Base-by-base conservation (phyloP, 192 early-diverging fungal species). In the Thamnidium elegans region DNA sequence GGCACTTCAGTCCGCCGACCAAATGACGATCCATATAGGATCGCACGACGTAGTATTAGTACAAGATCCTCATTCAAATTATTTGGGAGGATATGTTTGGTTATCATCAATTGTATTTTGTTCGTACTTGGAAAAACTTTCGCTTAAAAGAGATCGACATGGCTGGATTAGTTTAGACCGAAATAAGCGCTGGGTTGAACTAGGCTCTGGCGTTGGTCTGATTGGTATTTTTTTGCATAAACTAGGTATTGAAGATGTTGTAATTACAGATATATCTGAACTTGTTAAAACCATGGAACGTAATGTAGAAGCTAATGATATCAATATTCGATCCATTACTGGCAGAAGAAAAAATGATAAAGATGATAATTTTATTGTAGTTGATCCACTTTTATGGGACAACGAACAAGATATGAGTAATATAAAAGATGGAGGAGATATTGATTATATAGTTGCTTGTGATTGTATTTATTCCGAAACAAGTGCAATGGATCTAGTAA, bases 381-480 rank as follows among this genome's bases (percentile, higher is more conserved):
- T 71, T 10, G 69, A 67, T n/a, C 65, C 69, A 9, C 62, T 76
- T 5, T 61, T 76, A 26, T 76, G 74, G 74, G 54, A 62, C 13
- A 58, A 76, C 42, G 61, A 53, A 7, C 36, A 59, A 3, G 59
- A 61, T 34, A 71, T 71, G 17, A 11, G 30, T 8, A 48, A 54
- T 50, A 51, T 71, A 9, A 68, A 68, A 42, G 60, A 55, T 8
- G 43, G 20, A 10, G 66, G 63, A 8, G 39, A 46, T 13, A 66
- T 68, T 46, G 74, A 76, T 53, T 71, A 76, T 46, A 67, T 76
- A 11, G 62, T 76, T 7, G 74, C 74, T 1, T 71, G 69, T 20
- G 74, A 76, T 52, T 76, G 74, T 30, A 76, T 76, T 39, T 76
- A 76, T 62, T 76, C 74, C 14, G 74, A 76, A 50, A 70, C 74